phyloP scores from a whole-genome alignment of 352 stramenopile species.

The Phytophthora megakarya region DNA sequence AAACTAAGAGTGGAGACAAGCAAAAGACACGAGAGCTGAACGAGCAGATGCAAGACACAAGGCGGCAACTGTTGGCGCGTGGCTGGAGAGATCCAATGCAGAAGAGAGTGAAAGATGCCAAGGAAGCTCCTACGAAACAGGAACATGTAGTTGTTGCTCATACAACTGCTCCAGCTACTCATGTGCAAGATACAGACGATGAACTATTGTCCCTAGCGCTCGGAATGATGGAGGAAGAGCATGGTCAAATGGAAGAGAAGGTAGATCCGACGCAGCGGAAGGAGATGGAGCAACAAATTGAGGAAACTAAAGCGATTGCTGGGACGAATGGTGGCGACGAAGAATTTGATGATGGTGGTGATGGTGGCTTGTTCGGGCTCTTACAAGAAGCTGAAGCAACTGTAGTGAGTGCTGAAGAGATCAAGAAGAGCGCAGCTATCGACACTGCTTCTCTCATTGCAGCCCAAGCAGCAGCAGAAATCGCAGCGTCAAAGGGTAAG shows the following conservation, averaged over 20 bases:
- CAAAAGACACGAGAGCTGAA: constrained; percentile 42
- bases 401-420: constrained; percentile 40
- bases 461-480: constrained; percentile 25
- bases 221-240: constrained; percentile 17
- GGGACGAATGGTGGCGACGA: constrained; percentile 16
- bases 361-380: constrained; percentile 42
- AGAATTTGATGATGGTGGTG: constrained; percentile 27
- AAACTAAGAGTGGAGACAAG: constrained; percentile 52
- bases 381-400: constrained; percentile 46
- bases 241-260: not conserved
- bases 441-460: constrained; percentile 34
- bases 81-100: constrained; percentile 53
- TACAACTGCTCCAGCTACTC: not conserved
- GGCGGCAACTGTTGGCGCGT: constrained; percentile 48
- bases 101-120: constrained; percentile 33
- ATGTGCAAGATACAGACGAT: constrained; percentile 29
- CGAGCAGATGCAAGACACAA: constrained; percentile 44
- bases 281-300: not conserved
- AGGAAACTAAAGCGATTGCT: not conserved
- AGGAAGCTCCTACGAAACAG: constrained; percentile 32
- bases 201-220: constrained; percentile 33
- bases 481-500: constrained; percentile 31
- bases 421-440: constrained; percentile 46
- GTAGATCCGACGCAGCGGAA: not conserved
- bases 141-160: not conserved